Base-by-base conservation (phyloP, 2,329 filamentous ascomycete genomes). In the Fusarium longipes region DNA sequence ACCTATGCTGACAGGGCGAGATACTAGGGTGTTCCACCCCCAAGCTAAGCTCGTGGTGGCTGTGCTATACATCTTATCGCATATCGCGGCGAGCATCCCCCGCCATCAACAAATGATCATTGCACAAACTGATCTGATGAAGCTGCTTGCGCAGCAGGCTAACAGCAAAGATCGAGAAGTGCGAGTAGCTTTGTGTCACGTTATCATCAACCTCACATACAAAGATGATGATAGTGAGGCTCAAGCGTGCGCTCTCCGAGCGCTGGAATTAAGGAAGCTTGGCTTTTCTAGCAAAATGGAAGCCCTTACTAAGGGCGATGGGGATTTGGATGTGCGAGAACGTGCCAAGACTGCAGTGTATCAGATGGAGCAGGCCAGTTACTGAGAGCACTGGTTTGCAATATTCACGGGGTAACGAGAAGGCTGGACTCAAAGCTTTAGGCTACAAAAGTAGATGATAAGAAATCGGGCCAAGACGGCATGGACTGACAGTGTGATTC, bases 151-250 rank as follows among this genome's bases (percentile, higher is more conserved):
- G 10, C 87, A 87, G 17, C 89, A 97, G 56, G 91, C 96, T 71
- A 86, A 82, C 43, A 92, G 93, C 77, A 86, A 87, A 40, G 88
- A 91, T 74, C 86, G 87, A 43, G 87, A 91, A 39, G 90, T 99
- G 8, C 89, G 95, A 8, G 85, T 89, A 20, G 90, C 90, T 43
- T 88, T 96, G 70, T 93, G 93, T 67, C 95, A 94, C 85, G 84
- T 97, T 40, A 85, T 96, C 42, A 91, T 90, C 75, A 97, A 97
- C 75, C 84, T 99, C 40, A 91, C 92, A 1, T 96, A 91, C 83
- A 85, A 90, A 64, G 94, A 97, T 64, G 90, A 95, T 71, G 83
- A 86, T 8, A 83, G 79, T 29, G 93, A 97, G 70, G 81, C 83
- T 20, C 81, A 83, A 22, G 87, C 86, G 11, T 92, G 91, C 64